Percentiles rank a stretch among this genome's conserved stretches.
Evolutionary conservation across 768 basidiomycete species (phyloP).

Genomic region (Suillus weaverae): DNA sequence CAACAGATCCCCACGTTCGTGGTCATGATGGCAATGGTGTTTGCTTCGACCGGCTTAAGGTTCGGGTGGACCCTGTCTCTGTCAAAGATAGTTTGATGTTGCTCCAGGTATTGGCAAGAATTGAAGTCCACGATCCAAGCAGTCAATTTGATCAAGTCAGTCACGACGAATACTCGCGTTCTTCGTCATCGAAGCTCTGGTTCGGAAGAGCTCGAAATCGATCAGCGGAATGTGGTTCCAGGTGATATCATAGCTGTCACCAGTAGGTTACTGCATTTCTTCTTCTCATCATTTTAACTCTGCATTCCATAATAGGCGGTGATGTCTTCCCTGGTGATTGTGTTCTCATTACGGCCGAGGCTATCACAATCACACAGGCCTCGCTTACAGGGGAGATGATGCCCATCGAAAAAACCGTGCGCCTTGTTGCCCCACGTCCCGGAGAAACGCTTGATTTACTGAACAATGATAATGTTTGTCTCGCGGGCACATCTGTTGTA

Average conservation of each 20-base stretch:
- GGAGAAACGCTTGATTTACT: slow-evolving; percentile 29
- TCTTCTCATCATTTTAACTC: neutral
- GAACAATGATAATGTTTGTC: slow-evolving; percentile 33
- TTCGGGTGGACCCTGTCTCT: slow-evolving; percentile 7
- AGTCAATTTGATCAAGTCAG: slow-evolving; percentile 33
- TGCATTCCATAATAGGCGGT: slow-evolving; percentile 22
- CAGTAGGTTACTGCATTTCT: slow-evolving; percentile 19
- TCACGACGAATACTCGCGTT: slow-evolving; percentile 34
- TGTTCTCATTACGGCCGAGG: slow-evolving; percentile 32
- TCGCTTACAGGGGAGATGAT: slow-evolving; percentile 38
- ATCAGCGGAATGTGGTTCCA: slow-evolving; percentile 32
- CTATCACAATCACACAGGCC: slow-evolving; percentile 35
- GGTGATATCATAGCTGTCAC: slow-evolving; percentile 33
- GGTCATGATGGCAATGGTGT: slow-evolving; percentile 37
- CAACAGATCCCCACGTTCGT: slow-evolving; percentile 32
- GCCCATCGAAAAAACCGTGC: slow-evolving; percentile 32
- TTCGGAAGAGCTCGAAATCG: slow-evolving; percentile 29
- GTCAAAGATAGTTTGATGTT: neutral
- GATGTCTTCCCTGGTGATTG: slow-evolving; percentile 39
- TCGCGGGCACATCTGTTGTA: slow-evolving; percentile 36
- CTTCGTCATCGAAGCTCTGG: slow-evolving; percentile 25
- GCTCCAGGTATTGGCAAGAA: slow-evolving; percentile 33
- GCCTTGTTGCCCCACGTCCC: slow-evolving; percentile 16
- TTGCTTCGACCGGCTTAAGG: slow-evolving; percentile 35
- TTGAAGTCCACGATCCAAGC: slow-evolving; percentile 36